Evolutionary conservation across 2,329 filamentous ascomycete species (phyloP), one percentile per base, ranked within the genome.

Genomic region (Colletotrichum scovillei): DNA sequence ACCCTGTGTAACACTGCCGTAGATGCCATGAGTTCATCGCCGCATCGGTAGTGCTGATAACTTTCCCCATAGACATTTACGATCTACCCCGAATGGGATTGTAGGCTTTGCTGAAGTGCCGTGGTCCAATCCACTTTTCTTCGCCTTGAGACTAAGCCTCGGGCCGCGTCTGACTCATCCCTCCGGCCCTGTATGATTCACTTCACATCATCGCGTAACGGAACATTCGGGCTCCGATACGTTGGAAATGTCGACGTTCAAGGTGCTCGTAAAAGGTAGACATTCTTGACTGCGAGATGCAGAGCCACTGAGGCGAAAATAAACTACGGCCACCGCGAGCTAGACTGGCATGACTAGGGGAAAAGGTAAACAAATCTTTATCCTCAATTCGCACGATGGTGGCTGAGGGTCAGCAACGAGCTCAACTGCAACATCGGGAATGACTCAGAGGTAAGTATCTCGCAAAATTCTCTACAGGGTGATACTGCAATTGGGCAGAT

Each of bases 11-110:
- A 9, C 19, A 28, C 0, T 60, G 55, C 30, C 24, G 26, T 38
- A 5, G 14, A 60, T 16, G 7, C 11, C 5, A 14, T 11, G 14
- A 8, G 22, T 28, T 6, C 7, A 30, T 42, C 6, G 38, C 8
- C 57, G 9, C 35, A 53, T n/a, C 6, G 38, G 14, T 59, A 66
- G 68, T 3, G 68, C 68, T 67, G 55, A 60, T 60, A 12, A 26
- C 8, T 5, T 69, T 22, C 11, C 32, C 35, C n/a, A 16, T 32
- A 35, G 16, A 67, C 26, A 28, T 69, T 62, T 64, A 64, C 52
- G 67, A 69, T 32, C 19, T 63, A 22, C 35, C 67, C 16, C 35
- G 6, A 28, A 46, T 42, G 9, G 58, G 35, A 9, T 26, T 19
- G 3, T 24, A 5, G 9, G 6, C 42, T 35, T 5, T 22, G 8